Percentiles rank a stretch among this genome's conserved stretches.
Conservation (phyloP, 2,329 filamentous ascomycete genomes). For the Exophiala phaeomuriformis region DNA sequence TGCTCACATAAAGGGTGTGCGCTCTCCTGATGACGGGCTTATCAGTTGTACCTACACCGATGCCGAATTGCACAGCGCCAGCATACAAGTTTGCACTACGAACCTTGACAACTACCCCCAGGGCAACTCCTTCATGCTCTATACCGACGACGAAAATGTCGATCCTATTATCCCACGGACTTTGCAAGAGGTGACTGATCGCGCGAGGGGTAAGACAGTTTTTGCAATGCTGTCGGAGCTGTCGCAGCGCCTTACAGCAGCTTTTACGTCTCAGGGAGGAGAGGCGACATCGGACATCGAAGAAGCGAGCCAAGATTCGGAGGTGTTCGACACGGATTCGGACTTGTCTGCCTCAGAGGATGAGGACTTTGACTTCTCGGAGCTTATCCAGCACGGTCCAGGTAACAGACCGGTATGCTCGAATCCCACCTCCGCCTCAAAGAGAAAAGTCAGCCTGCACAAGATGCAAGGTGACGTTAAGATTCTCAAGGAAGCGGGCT, state of each 20-base stretch:
- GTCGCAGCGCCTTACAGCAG: constrained; percentile 12
- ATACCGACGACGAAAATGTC: constrained; percentile 36
- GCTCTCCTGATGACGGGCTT: constrained; percentile 62
- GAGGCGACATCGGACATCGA: neutral
- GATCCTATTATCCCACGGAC: constrained; percentile 26
- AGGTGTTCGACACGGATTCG: constrained; percentile 33
- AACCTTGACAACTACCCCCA: constrained; percentile 57
- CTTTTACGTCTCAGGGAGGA: neutral
- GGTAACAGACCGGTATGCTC: neutral
- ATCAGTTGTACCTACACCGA: constrained; percentile 55
- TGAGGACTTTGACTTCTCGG: constrained; percentile 17
- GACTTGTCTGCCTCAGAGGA: constrained; percentile 33
- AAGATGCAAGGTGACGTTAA: constrained; percentile 56
- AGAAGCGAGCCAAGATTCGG: constrained; percentile 11
- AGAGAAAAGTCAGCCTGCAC: constrained; percentile 17
- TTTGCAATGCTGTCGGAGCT: constrained; percentile 29
- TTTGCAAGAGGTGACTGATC: constrained; percentile 24
- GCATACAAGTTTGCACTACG: constrained; percentile 24
- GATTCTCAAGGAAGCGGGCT: constrained; percentile 56
- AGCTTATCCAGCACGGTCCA: neutral
- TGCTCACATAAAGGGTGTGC: constrained; percentile 48
- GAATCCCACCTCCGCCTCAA: neutral
- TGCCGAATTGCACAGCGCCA: constrained; percentile 7
- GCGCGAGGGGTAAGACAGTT: constrained; percentile 28
- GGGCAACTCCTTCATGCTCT: constrained; percentile 45